Evolutionary conservation across 176 grass and related monocot genomes (phyloP).

Genomic region (Eleusine coracana): DNA sequence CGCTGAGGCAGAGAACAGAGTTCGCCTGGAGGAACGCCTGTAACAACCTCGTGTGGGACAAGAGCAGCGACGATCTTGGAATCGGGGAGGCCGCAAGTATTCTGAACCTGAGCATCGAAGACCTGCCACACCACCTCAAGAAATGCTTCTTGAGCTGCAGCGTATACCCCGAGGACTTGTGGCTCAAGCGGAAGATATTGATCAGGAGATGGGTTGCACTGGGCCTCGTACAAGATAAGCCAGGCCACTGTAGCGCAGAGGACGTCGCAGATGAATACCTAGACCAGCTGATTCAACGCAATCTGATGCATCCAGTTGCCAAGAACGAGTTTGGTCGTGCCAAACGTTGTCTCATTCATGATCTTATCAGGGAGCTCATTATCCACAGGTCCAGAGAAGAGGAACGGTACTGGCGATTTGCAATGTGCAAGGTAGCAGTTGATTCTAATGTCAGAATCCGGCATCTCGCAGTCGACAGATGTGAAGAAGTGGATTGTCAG

Average conservation of each 20-base stretch:
- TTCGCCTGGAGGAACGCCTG: neutral
- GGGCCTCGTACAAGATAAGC: conserved; percentile 19
- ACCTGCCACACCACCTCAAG: conserved; percentile 33
- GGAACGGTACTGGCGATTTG: neutral
- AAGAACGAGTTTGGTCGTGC: neutral
- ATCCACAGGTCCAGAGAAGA: neutral
- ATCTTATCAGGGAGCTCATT: conserved; percentile 14
- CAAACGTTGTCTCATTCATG: neutral
- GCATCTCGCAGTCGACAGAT: conserved; percentile 6
- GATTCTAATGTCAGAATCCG: neutral
- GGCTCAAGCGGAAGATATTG: conserved; percentile 23
- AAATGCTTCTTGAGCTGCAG: conserved; percentile 50
- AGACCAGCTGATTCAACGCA: conserved; percentile 6
- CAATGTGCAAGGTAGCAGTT: neutral
- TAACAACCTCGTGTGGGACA: conserved; percentile 8
- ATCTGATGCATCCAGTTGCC: neutral
- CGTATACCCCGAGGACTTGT: conserved; percentile 1
- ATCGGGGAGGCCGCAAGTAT: neutral
- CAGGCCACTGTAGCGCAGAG: neutral
- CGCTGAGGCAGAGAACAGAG: neutral
- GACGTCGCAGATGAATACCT: conserved; percentile 20
- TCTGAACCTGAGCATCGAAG: conserved; percentile 25
- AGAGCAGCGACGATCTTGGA: neutral
- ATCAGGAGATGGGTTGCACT: conserved; percentile 28
- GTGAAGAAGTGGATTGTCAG: neutral